A percentile compares a stretch with the other conserved stretches of the same genome.
Evolutionary conservation across 2,329 filamentous ascomycete species (phyloP).

Genomic region (Colletotrichum graminicola): DNA sequence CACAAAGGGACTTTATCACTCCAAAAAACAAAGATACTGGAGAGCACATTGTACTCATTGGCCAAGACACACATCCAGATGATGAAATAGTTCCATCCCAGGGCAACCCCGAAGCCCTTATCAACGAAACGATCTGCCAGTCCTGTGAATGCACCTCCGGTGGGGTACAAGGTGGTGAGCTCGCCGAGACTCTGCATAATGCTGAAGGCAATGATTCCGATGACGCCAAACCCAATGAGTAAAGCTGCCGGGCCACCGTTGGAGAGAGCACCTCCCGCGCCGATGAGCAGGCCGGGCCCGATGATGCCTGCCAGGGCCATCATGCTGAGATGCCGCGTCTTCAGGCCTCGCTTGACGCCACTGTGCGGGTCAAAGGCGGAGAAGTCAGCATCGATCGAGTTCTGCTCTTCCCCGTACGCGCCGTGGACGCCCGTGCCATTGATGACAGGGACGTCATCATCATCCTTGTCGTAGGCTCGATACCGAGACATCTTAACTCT

Average conservation of each 20-base stretch:
- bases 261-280: slow-evolving; percentile 76
- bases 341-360: slow-evolving; percentile 77
- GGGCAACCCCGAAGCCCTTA: slow-evolving; percentile 74
- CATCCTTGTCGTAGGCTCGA: slow-evolving; percentile 36
- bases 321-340: slow-evolving; percentile 76
- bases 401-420: slow-evolving; percentile 6
- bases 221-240: slow-evolving; percentile 79
- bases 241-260: slow-evolving; percentile 78
- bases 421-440: slow-evolving; percentile 13
- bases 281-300: slow-evolving; percentile 79
- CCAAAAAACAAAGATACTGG: slow-evolving; percentile 76
- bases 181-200: slow-evolving; percentile 83
- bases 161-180: slow-evolving; percentile 79
- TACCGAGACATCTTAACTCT: slow-evolving; percentile 27
- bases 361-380: slow-evolving; percentile 68
- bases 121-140: slow-evolving; percentile 79
- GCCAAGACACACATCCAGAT: slow-evolving; percentile 75
- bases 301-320: slow-evolving; percentile 73
- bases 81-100: slow-evolving; percentile 80
- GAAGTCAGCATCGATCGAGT: slow-evolving; percentile 58
- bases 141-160: slow-evolving; percentile 77
- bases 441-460: slow-evolving; percentile 32
- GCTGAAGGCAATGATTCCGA: slow-evolving; percentile 75
- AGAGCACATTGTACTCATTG: slow-evolving; percentile 79
- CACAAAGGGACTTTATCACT: slow-evolving; percentile 70